A percentile compares a stretch with the other conserved stretches of the same genome.
Conservation (phyloP, 2,329 filamentous ascomycete species). For the Pseudogymnoascus sp. region DNA sequence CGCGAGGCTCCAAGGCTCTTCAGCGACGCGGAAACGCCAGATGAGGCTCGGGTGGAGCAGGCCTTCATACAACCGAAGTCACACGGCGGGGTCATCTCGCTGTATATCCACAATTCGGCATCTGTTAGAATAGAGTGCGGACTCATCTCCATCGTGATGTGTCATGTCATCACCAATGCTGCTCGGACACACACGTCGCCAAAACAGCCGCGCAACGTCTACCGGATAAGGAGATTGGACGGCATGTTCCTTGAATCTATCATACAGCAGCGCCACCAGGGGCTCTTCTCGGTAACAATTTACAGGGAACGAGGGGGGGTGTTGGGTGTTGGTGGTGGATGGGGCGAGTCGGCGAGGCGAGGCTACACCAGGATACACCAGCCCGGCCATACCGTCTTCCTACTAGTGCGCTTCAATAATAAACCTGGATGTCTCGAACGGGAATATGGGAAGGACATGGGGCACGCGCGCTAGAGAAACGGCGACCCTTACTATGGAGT, state of each 20-base stretch:
- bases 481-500: neutral
- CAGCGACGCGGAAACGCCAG: neutral
- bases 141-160: neutral
- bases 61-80: neutral
- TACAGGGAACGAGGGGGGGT: neutral
- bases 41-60: neutral
- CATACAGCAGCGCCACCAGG: neutral
- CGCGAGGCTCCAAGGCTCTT: neutral
- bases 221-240: neutral
- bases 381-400: neutral
- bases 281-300: neutral
- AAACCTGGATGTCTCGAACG: neutral
- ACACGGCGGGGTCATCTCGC: neutral
- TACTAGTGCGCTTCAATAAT: neutral
- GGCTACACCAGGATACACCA: neutral
- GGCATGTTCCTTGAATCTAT: neutral
- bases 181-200: neutral
- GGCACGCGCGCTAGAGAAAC: neutral
- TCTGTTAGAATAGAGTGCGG: neutral
- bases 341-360: neutral
- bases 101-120: neutral
- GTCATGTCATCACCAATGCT: neutral
- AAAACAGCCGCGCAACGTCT: neutral
- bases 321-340: neutral
- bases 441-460: neutral